Evolutionary conservation across 2,329 filamentous ascomycete genomes (phyloP), one percentile per base, ranked within the genome.

Genomic region (Fusarium sp.): DNA sequence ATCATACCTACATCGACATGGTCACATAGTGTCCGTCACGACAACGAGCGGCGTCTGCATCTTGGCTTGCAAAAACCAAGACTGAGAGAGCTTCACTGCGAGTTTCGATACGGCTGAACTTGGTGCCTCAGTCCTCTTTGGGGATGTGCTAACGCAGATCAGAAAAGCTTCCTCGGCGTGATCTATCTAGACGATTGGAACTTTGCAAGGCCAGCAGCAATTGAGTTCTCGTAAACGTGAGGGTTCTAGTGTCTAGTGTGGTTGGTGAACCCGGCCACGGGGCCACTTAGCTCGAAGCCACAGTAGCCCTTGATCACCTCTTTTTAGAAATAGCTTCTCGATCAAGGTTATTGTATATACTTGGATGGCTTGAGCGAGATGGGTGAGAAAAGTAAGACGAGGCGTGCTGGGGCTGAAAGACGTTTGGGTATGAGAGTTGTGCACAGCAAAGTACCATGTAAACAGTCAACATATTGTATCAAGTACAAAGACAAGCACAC

Each of bases 91-190:
- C 14, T 15, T 14, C 25, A 9, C 29, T 23, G 29, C 27, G 32
- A 47, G 33, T 56, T 47, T 23, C 31, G 47, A 36, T n/a, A 59
- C 45, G 45, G 53, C 53, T 48, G 46, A 53, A 38, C 44, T 27
- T 21, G 35, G 38, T 38, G 33, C 53, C 27, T 17, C 32, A 29
- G 25, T 44, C 31, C 37, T 32, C 32, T 29, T 41, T 2, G 32
- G 19, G 4, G 11, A n/a, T 25, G n/a, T 14, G 29, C 57, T 49
- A 49, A 49, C 41, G 35, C 37, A 32, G 33, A 42, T 31, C 13
- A 15, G 10, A 45, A 31, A 59, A 60, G 38, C 35, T 49, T 14
- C 21, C 15, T 42, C 42, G 11, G 11, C n/a, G 21, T 13, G 17
- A 41, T 33, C 47, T 35, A 41, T 33, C 47, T 35, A 35, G 29